Evolutionary conservation across 805 yeast genomes (phyloP).

Genomic region (Saturnispora sanitii): DNA sequence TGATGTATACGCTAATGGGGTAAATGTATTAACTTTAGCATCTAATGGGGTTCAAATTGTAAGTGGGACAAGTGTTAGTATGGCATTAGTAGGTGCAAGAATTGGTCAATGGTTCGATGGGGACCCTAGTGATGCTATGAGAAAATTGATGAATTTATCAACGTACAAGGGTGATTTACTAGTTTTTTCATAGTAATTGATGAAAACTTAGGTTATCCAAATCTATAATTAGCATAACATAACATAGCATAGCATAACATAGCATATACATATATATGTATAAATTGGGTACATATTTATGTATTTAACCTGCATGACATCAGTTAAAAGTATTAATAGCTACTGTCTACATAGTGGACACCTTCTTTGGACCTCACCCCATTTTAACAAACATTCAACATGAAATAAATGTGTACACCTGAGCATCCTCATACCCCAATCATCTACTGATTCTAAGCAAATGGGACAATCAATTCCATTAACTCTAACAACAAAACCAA

Average conservation of each 20-base stretch:
- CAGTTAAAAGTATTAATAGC: too few relatives aligned
- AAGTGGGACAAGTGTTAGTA: constrained; percentile 44
- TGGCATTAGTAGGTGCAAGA: constrained; percentile 37
- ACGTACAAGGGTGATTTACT: too few relatives aligned
- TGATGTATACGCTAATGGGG: constrained; percentile 43
- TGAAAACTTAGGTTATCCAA: too few relatives aligned
- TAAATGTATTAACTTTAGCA: constrained; percentile 33
- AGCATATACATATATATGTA: too few relatives aligned
- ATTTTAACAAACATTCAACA: neutral
- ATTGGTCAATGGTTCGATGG: constrained; percentile 35
- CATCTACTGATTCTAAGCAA: neutral
- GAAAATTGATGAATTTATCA: neutral
- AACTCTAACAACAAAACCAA: neutral
- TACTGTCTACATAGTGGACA: neutral
- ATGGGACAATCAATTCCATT: neutral
- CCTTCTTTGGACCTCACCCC: neutral
- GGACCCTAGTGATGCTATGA: constrained; percentile 25
- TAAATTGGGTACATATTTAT: neutral
- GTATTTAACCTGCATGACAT: too few relatives aligned
- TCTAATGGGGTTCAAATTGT: constrained; percentile 23
- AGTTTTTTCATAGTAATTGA: too few relatives aligned
- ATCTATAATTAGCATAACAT: neutral
- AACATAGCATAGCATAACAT: too few relatives aligned
- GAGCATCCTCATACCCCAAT: neutral
- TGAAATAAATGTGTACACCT: neutral